phyloP scores from a whole-genome alignment of 2,329 filamentous ascomycete species.

The Clarireedia paspali region DNA sequence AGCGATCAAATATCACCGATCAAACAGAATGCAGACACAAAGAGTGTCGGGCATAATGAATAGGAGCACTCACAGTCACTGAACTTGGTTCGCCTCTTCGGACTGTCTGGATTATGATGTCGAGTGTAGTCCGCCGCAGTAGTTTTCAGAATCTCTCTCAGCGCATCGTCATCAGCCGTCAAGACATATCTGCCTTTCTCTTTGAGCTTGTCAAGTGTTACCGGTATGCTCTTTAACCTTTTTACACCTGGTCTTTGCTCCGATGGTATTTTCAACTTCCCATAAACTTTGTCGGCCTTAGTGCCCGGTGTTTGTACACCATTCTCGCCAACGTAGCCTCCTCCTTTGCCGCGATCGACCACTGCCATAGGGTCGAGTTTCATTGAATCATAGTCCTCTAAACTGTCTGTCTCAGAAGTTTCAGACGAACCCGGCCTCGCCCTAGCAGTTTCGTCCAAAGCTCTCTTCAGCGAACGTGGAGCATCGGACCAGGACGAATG shows the following conservation, averaged over 20 bases:
- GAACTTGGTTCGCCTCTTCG: constrained; percentile 30
- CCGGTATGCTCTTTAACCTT: constrained; percentile 24
- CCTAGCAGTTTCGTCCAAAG: constrained; percentile 15
- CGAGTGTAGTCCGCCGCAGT: constrained; percentile 20
- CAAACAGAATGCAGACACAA: background rate
- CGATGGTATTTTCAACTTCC: constrained; percentile 13
- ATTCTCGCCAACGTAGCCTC: constrained; percentile 25
- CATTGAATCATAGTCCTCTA: constrained; percentile 28
- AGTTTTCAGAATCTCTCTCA: constrained; percentile 22
- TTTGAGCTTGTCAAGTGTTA: constrained; percentile 24
- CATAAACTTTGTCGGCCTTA: constrained; percentile 15
- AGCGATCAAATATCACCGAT: background rate
- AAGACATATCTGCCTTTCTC: constrained; percentile 25
- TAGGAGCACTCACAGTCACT: constrained; percentile 32
- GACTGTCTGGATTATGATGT: constrained; percentile 19
- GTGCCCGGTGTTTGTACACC: constrained; percentile 4
- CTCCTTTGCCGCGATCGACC: constrained; percentile 28
- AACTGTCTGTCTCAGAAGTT: constrained; percentile 20
- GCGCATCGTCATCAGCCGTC: constrained; percentile 22
- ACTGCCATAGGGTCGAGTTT: constrained; percentile 22
- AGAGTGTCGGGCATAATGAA: background rate
- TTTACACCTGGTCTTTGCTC: constrained; percentile 5
- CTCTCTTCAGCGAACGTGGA: constrained; percentile 23
- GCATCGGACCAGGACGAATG: constrained; percentile 7
- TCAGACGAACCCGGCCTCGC: constrained; percentile 11